Evolutionary conservation across 108 stramenopile genomes (phyloP), one percentile per base, ranked within the genome.

Genomic region (Discostella stelligeroides): DNA sequence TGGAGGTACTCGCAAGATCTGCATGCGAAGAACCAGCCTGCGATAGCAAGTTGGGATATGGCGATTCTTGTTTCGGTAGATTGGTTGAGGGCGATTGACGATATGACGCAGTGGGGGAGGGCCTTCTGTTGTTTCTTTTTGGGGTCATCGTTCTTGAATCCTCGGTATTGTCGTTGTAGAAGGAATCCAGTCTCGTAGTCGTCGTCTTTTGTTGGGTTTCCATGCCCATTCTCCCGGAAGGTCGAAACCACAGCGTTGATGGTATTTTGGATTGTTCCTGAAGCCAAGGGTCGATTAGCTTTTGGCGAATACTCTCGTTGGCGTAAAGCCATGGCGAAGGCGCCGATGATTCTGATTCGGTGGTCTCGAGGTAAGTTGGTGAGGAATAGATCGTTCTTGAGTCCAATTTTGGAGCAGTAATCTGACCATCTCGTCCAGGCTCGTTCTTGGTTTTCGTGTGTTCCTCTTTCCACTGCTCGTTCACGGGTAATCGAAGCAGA

Each of bases 1-100:
- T 29, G 11, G 2, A 59, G 28, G 17, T 59, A 59, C 34, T 59
- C 28, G 28, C 58, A 59, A 30, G 58, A 59, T 17, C 58, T 27
- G 58, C 27, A 59, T 17, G 58, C 58, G 17, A 59, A 59, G 28
- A 59, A 59, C 2, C 27, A 37, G 34, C 29, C 58, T 2, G 17
- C 8, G 11, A 29, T 37, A n/a, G 58, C 17, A 12, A 59, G 58
- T 37, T 59, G 28, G 34, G 34, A 10, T 25, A 59, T 37, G 58
- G 27, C 23, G 6, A 7, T 34, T 30, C 12, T 1, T 7, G 34
- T 29, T 37, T 59, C 58, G 11, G 58, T 59, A 13, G 28, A 11
- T 59, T 59, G 27, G 58, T 2, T n/a, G n/a, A n/a, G n/a, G n/a
- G n/a, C n/a, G n/a, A 59, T 10, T 59, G 2, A 4, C 17, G 27